Evolutionary conservation across 345 rosid genomes (phyloP), one percentile per base, ranked within the genome.

Genomic region (Aethionema arabicum): DNA sequence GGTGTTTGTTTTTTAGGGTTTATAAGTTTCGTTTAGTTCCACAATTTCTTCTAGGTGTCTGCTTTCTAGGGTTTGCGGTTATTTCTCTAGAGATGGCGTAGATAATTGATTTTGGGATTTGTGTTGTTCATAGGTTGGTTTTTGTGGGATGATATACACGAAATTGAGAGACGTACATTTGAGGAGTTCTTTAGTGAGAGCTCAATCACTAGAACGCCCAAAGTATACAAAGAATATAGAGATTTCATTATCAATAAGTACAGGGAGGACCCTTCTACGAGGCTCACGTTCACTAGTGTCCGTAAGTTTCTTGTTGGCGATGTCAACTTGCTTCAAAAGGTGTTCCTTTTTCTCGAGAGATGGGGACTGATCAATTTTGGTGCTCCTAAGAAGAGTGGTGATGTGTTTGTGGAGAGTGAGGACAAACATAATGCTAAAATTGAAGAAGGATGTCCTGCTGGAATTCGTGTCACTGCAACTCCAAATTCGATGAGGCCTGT

Each of bases 121-220:
- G 43, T 58, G 6, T 41, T n/a, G 4, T 47, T 7, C 11, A 16
- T 66, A 86, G 96, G 90, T 74, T 93, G 97, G 97, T 93, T 93
- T 68, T 56, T 78, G 32, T 93, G 99, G 99, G 86, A 80, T 65
- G 95, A 90, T 42, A 90, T 93, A 41, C 96, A 93, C 83, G 92
- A 87, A 61, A 85, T 80, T 2, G 99, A 93, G 76, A 74, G 88
- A 70, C 69, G 54, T 32, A 86, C 82, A 13, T 68, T 93, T 47
- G 78, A 68, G 52, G 97, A 90, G 63, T 90, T 90, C 78, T 93
- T 87, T 78, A 88, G 78, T 48, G 88, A 86, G 48, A 83, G 80
- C 74, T 90, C 99, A 11, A 82, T 90, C 45, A 84, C 96, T 7
- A 78, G 96, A 71, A 90, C 96, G 5, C 96, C 96, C 0, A 90